A percentile compares a stretch with the other conserved stretches of the same genome.
These are phyloP conservation scores for Akebia trifoliata DNA, from an alignment of 164 flowering plant species.

Conservation along the genomic window DNA sequence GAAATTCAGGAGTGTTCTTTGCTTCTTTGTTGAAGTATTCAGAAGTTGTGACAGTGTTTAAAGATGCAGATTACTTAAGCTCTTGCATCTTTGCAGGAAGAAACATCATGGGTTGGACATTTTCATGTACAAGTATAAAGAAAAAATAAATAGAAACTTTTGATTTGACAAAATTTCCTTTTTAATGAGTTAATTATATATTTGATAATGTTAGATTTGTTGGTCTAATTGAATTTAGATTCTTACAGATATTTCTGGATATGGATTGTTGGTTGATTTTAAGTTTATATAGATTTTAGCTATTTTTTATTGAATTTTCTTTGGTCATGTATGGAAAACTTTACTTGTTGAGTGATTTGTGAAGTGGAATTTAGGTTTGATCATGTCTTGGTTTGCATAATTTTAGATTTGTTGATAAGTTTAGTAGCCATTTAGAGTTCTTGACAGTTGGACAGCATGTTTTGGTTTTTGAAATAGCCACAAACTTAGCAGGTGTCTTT, in stretches of 20 bases:
- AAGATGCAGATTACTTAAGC: conserved; percentile 32
- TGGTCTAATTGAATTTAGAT: not conserved
- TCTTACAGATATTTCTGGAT: not conserved
- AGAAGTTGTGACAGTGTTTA: conserved; percentile 13
- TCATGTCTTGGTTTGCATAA: not conserved
- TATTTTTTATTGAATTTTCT: not conserved
- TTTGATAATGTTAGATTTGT: not conserved
- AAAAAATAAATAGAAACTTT: not conserved
- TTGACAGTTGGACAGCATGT: not conserved
- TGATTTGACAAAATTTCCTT: not conserved
- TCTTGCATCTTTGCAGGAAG: conserved; percentile 53
- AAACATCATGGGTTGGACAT: conserved; percentile 54
- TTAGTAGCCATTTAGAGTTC: not conserved
- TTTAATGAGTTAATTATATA: not conserved
- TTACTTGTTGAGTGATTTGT: not conserved
- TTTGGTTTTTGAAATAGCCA: not conserved
- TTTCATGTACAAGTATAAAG: conserved; percentile 61
- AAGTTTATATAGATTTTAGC: not conserved
- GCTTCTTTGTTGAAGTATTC: conserved; percentile 13
- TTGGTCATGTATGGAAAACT: not conserved
- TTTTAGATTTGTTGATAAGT: not conserved
- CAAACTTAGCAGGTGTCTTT: not conserved
- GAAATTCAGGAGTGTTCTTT: conserved; percentile 20
- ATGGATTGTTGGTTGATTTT: not conserved
- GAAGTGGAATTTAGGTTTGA: not conserved